Evolutionary conservation across 305 asterid species (phyloP).

Genomic region (Rubia balearica): DNA sequence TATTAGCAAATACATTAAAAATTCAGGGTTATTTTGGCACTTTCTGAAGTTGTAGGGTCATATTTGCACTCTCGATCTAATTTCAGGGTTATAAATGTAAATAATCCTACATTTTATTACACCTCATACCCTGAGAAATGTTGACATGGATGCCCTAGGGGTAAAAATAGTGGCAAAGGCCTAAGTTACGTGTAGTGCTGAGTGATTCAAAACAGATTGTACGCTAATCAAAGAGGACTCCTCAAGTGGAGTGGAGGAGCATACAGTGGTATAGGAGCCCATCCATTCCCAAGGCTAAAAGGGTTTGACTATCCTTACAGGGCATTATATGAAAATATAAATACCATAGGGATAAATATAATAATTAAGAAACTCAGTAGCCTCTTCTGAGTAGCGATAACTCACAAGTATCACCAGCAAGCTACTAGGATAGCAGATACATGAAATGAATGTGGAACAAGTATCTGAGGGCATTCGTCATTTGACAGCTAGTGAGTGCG

Average conservation of each 20-base stretch:
- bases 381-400: neutral
- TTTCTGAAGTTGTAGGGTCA: no score
- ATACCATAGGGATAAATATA: no score
- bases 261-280: neutral
- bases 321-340: neutral
- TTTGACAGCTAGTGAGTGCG: neutral
- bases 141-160: no score
- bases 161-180: neutral
- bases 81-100: no score
- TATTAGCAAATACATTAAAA: no score
- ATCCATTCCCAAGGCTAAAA: neutral
- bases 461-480: neutral
- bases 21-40: no score
- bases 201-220: neutral
- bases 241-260: no score
- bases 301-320: neutral
- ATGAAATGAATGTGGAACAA: neutral
- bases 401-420: neutral
- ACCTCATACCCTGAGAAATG: neutral
- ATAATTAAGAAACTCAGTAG: neutral
- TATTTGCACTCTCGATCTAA: no score
- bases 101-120: neutral
- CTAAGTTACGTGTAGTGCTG: no score
- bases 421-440: neutral
- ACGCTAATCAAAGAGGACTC: neutral